Evolutionary conservation across 768 basidiomycete species (phyloP), one percentile per base, ranked within the genome.

Genomic region (Cystobasidium tubakii): DNA sequence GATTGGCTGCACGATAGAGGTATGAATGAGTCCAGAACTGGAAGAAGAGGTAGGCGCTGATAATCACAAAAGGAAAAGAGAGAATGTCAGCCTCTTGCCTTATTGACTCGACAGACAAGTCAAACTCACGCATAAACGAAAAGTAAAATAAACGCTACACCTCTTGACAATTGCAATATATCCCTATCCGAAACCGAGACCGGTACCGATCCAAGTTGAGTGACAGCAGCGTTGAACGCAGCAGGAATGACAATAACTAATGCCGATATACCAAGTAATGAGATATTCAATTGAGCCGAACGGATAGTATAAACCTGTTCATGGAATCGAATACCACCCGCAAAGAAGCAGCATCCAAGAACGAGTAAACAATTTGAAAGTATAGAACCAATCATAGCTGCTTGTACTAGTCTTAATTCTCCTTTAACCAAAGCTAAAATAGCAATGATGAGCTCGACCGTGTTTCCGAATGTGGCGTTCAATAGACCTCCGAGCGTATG

Each of bases 311-410:
- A 79, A 0, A 66, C 66, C 34, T 78, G 79, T 57, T 79, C 79
- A 74, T 78, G 72, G 69, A 75, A 78, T 10, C 75, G 29, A 31
- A 79, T 34, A 60, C 57, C 62, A 44, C 75, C 75, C 33, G 34
- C 67, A 69, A 75, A 74, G 75, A 74, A 75, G 10, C 74, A 75
- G 70, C 91, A 92, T 91, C 91, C 91, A 34, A 92, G 84, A 21
- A 92, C 87, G 63, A 93, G 84, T 39, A 91, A 62, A 21, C 90
- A 83, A 81, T 91, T 92, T 78, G 88, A 89, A 19, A 93, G 82
- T 80, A 93, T 90, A 0, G 88, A 87, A 0, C 91, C 91, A 72
- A 93, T 85, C 70, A 92, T 83, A 12, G 90, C 87, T 0, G 90
- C 88, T 79, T 93, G 91, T 1, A 93, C 90, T 31, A 93, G 85